Base-by-base conservation (phyloP, 345 rosid species). In the Cardamine occulta region DNA sequence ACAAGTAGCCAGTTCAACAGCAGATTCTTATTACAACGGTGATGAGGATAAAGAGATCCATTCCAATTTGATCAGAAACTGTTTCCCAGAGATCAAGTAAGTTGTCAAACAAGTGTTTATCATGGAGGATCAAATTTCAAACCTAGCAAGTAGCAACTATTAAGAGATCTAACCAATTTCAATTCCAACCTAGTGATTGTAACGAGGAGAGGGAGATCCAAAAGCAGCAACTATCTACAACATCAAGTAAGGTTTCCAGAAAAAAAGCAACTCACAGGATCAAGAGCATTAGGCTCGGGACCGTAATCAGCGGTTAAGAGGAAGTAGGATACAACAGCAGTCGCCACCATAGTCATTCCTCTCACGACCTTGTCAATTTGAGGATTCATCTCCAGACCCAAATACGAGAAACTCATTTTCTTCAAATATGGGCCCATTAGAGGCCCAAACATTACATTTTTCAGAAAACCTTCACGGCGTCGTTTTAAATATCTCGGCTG, bases 271-370 rank as follows among this genome's bases (percentile, higher is more conserved):
- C 88, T 75, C 71, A 91, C 98, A 11, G 98, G 98, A 66, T 88
- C 98, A 31, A 93, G 85, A 61, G 47, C 90, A 72, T 88, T 91
- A 35, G 97, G 93, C 45, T 89, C 85, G 15, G 47, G 47, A 13
- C 47, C 47, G n/a, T 42, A 42, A 70, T 93, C 98, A 19, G 96
- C 96, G 8, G 96, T 91, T 57, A 93, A 83, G 57, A 93, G 94
- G 64, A 89, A 85, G 85, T 93, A 93, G 57, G 91, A 82, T 44
- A 90, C 94, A 66, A 87, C 86, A 8, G 77, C 88, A 4, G 98
- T 91, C 32, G 94, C 93, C 82, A 86, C 90, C 87, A 88, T 82
- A 7, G 97, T 91, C n/a, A 86, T 87, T 71, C 87, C 84, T 86
- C 86, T 87, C 85, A 93, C 91, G 9, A 93, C 32, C 85, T 88